Conservation (phyloP, 768 basidiomycete genomes). For the Omphalotus guepiniiformis region DNA sequence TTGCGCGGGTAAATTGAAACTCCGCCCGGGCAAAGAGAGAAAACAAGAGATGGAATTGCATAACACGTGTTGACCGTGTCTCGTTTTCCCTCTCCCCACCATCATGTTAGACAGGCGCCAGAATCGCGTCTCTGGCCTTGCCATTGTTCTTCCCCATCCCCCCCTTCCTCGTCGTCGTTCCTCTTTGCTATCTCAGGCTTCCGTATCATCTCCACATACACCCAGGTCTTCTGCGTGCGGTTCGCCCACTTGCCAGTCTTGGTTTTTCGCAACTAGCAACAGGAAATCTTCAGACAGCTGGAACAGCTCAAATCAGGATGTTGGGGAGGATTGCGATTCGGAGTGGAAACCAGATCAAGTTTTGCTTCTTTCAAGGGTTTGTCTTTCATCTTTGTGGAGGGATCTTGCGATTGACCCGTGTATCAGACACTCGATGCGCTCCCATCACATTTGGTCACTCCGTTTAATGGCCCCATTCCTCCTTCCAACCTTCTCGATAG, state of each 20-base stretch:
- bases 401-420: constrained; percentile 10
- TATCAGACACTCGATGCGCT: constrained; percentile 76
- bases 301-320: constrained; percentile 72
- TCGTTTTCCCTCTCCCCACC: constrained; percentile 7
- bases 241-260: constrained; percentile 49
- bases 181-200: constrained; percentile 43
- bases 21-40: constrained; percentile 2
- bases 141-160: constrained; percentile 61
- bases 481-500: constrained; percentile 86
- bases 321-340: constrained; percentile 57
- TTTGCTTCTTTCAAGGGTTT: constrained; percentile 60
- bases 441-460: constrained; percentile 80
- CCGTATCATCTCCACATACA: constrained; percentile 49
- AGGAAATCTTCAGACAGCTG: constrained; percentile 80
- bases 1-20: too few species aligned
- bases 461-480: constrained; percentile 80
- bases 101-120: constrained; percentile 51
- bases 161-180: constrained; percentile 46
- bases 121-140: constrained; percentile 47
- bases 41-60: background rate
- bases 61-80: too few species aligned
- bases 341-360: constrained; percentile 78
- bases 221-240: constrained; percentile 44
- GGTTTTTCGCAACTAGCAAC: constrained; percentile 47
- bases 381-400: constrained; percentile 22